Evolutionary conservation across 1,284 basidiomycete genomes (phyloP).

Genomic region (Cutaneotrichosporon cyanovorans): DNA sequence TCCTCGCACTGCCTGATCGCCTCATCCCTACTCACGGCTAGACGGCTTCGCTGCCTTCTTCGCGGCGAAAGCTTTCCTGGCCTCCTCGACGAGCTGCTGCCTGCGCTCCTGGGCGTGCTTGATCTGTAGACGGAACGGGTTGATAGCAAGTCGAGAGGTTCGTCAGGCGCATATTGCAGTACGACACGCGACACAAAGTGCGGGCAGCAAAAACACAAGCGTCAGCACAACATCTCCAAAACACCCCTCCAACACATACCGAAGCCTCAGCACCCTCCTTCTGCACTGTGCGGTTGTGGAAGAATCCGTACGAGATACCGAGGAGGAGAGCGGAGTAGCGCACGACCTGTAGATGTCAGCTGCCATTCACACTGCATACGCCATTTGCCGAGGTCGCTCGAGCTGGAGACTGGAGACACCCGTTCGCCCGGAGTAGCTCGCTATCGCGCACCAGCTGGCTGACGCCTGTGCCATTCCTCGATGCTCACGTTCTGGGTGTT

Average conservation of each 20-base stretch:
- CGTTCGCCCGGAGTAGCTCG: not conserved
- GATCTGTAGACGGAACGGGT: too few relatives aligned
- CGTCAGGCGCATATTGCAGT: too few relatives aligned
- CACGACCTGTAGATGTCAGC: constrained; percentile 67
- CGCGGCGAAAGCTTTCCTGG: constrained; percentile 82
- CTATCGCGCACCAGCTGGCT: not conserved
- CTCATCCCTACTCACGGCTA: constrained; percentile 9
- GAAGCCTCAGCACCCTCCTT: constrained; percentile 58
- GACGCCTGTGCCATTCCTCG: not conserved
- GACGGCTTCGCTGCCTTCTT: constrained; percentile 52
- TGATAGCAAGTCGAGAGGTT: too few relatives aligned
- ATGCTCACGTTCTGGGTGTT: constrained; percentile 27
- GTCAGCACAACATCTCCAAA: not conserved
- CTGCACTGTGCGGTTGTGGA: constrained; percentile 85
- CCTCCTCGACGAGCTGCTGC: constrained; percentile 72
- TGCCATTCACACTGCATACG: not conserved
- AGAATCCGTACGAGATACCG: constrained; percentile 87
- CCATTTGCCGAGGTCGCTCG: not conserved
- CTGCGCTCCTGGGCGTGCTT: constrained; percentile 48
- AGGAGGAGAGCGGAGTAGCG: constrained; percentile 86
- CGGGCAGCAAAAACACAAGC: too few relatives aligned
- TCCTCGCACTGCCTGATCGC: too few relatives aligned
- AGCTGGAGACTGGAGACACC: too few relatives aligned
- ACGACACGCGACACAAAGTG: not conserved
- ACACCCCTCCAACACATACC: constrained; percentile 21